phyloP scores from a whole-genome alignment of 257 asterid species.

The Leonotis leonurus region DNA sequence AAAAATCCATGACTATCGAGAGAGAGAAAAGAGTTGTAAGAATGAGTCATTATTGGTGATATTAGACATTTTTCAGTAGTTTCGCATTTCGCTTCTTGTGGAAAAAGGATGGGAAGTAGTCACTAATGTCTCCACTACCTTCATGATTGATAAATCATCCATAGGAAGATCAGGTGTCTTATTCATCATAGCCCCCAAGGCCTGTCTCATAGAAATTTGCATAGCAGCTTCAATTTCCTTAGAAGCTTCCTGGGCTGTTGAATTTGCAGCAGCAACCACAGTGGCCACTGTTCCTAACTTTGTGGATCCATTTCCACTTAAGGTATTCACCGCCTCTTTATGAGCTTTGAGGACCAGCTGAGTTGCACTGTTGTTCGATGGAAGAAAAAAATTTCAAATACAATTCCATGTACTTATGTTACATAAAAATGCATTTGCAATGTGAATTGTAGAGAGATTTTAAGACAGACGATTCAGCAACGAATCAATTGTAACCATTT shows the following conservation, averaged over 20 bases:
- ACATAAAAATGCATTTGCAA: background rate
- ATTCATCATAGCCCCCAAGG: slow-evolving; percentile 79
- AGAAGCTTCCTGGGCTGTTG: slow-evolving; percentile 93
- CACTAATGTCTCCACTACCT: slow-evolving; percentile 37
- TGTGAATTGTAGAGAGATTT: background rate
- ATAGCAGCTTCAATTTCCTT: slow-evolving; percentile 94
- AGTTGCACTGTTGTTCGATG: slow-evolving; percentile 60
- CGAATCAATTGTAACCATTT: background rate
- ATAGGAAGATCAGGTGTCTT: slow-evolving; percentile 63
- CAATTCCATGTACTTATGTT: background rate
- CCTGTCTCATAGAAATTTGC: slow-evolving; percentile 90
- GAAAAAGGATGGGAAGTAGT: background rate
- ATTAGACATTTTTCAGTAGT: background rate
- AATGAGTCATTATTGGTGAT: background rate
- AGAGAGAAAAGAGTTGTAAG: background rate
- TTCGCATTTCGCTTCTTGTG: background rate
- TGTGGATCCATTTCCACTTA: slow-evolving; percentile 93
- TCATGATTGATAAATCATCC: slow-evolving; percentile 97
- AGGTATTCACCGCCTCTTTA: slow-evolving; percentile 93
- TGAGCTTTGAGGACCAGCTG: slow-evolving; percentile 94
- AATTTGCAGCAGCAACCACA: slow-evolving; percentile 97
- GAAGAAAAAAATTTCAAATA: slow-evolving; percentile 6
- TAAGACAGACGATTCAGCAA: background rate
- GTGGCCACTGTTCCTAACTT: slow-evolving; percentile 94
- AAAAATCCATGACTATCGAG: background rate